phyloP scores from a whole-genome alignment of 2,329 filamentous ascomycete genomes.

The Aspergillus thermomutatus region DNA sequence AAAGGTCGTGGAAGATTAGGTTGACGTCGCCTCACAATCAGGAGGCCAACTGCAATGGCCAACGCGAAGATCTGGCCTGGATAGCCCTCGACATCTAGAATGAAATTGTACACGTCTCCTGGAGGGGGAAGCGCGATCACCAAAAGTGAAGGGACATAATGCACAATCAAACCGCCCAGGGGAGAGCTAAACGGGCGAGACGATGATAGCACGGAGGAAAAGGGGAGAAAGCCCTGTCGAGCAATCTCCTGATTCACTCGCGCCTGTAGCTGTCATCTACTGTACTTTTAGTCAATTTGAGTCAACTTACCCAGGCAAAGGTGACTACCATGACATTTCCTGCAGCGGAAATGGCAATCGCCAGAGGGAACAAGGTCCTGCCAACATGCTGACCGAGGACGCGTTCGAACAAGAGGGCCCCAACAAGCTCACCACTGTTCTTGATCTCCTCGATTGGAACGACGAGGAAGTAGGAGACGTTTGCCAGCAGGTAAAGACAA shows the following conservation, averaged over 20 bases:
- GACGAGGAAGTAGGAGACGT: slow-evolving; percentile 62
- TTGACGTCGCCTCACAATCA: slow-evolving; percentile 58
- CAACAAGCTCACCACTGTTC: slow-evolving; percentile 63
- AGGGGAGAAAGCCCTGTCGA: slow-evolving; percentile 67
- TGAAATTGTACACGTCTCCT: slow-evolving; percentile 67
- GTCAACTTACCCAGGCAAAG: slow-evolving; percentile 59
- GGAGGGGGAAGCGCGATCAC: slow-evolving; percentile 65
- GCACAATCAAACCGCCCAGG: slow-evolving; percentile 64
- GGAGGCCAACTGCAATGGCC: slow-evolving; percentile 55
- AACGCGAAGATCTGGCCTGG: slow-evolving; percentile 60
- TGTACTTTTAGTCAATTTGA: neutral
- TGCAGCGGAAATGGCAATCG: slow-evolving; percentile 63
- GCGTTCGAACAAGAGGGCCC: slow-evolving; percentile 63
- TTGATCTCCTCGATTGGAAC: slow-evolving; percentile 66
- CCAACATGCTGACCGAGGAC: slow-evolving; percentile 61
- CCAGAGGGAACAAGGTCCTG: slow-evolving; percentile 56
- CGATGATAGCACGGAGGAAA: slow-evolving; percentile 57
- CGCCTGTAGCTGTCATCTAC: slow-evolving; percentile 44
- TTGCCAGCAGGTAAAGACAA: slow-evolving; percentile 64
- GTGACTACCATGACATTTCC: slow-evolving; percentile 73
- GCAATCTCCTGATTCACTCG: slow-evolving; percentile 71
- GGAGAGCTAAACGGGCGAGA: slow-evolving; percentile 66
- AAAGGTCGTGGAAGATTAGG: slow-evolving; percentile 63
- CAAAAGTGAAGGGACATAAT: slow-evolving; percentile 65
- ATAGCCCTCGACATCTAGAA: slow-evolving; percentile 69